These are phyloP conservation scores for Actinomortierella ambigua DNA, from an alignment of 371 early-diverging fungal species.

Conservation along the genomic window DNA sequence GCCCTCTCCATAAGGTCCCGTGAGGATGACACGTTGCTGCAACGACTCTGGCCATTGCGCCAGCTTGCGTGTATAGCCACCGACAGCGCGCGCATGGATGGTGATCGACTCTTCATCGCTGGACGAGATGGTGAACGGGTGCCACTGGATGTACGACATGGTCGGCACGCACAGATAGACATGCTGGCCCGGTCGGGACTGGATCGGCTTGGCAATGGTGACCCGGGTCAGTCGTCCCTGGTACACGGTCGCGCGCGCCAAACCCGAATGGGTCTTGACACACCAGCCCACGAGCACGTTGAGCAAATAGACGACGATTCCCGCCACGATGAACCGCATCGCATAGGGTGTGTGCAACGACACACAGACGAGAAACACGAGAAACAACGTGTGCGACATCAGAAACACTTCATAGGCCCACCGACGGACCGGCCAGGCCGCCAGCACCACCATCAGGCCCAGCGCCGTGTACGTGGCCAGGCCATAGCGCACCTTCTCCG, in stretches of 20 bases:
- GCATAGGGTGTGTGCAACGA: conserved; percentile 65
- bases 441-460: conserved; percentile 54
- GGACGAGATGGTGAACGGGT: conserved; percentile 66
- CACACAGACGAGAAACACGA: conserved; percentile 56
- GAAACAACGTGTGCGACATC: conserved; percentile 47
- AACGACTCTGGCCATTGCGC: conserved; percentile 46
- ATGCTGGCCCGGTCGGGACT: conserved; percentile 57
- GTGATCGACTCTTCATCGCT: conserved; percentile 38
- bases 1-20: conserved; percentile 56
- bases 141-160: conserved; percentile 63
- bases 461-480: conserved; percentile 56
- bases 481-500: conserved; percentile 57
- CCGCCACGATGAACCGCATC: conserved; percentile 61
- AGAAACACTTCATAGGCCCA: conserved; percentile 57
- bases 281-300: conserved; percentile 61
- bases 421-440: conserved; percentile 55
- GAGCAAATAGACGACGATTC: conserved; percentile 53
- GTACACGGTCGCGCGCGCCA: conserved; percentile 53
- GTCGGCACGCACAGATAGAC: conserved; percentile 60
- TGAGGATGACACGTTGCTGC: conserved; percentile 52
- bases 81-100: conserved; percentile 54
- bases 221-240: conserved; percentile 54
- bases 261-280: conserved; percentile 53
- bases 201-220: conserved; percentile 49
- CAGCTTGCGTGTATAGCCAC: conserved; percentile 57